Evolutionary conservation across 2,329 filamentous ascomycete genomes (phyloP).

Genomic region (Aspergillus ustus): DNA sequence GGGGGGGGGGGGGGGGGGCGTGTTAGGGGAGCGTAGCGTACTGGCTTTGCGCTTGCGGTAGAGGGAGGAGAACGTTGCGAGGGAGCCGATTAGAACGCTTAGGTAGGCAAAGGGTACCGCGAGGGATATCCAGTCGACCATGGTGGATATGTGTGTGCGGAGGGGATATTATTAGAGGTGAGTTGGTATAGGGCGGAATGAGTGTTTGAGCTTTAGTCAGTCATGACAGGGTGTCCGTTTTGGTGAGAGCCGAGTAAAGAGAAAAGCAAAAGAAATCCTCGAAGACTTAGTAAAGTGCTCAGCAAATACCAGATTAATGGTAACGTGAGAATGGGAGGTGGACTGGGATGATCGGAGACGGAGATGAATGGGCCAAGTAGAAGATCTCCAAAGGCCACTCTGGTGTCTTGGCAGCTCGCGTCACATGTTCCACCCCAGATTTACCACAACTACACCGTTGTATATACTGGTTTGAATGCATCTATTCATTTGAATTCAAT

Average conservation of each 20-base stretch:
- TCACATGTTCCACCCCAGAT: constrained; percentile 24
- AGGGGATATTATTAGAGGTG: constrained; percentile 3
- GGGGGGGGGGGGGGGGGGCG: too few species aligned
- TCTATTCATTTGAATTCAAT: not conserved
- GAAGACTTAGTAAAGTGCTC: not conserved
- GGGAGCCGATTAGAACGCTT: constrained; percentile 80
- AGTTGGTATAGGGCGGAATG: not conserved
- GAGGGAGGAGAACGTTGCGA: constrained; percentile 88
- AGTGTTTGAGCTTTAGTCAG: not conserved
- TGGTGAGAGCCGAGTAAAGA: not conserved
- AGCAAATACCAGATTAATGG: not conserved
- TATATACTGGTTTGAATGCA: not conserved
- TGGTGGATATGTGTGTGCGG: constrained; percentile 28
- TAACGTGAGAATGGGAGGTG: not conserved
- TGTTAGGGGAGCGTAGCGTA: constrained; percentile 51
- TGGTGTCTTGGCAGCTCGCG: constrained; percentile 31
- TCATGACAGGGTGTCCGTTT: constrained; percentile 14
- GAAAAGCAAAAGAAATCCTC: not conserved
- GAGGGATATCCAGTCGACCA: constrained; percentile 81
- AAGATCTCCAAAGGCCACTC: constrained; percentile 30
- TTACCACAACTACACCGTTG: not conserved
- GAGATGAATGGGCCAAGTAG: constrained; percentile 1
- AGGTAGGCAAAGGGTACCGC: constrained; percentile 88
- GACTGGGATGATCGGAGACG: not conserved
- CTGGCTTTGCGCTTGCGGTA: constrained; percentile 91